These are phyloP conservation scores for Daldinia eschscholtzii DNA, from an alignment of 2,329 filamentous ascomycete genomes.

Conservation along the genomic window DNA sequence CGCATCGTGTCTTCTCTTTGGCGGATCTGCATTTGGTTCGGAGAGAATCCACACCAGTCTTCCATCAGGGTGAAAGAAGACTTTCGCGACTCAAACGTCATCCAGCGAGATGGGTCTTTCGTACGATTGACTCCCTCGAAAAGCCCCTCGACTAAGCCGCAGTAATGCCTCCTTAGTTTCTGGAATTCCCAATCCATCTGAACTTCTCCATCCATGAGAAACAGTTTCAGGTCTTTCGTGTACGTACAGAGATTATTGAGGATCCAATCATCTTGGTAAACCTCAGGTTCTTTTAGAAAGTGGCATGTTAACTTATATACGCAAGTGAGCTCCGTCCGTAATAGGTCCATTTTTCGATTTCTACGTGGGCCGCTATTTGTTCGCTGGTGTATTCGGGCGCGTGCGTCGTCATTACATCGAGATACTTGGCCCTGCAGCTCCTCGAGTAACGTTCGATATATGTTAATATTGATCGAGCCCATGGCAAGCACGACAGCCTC, in stretches of 20 bases:
- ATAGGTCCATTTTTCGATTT: constrained; percentile 84
- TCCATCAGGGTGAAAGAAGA: constrained; percentile 98
- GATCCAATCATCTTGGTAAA: constrained; percentile 91
- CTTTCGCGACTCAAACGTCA: constrained; percentile 96
- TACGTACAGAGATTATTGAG: constrained; percentile 89
- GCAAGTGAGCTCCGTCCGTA: constrained; percentile 95
- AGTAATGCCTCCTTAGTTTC: constrained; percentile 91
- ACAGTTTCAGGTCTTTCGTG: constrained; percentile 91
- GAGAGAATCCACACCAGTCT: constrained; percentile 98
- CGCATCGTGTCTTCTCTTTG: constrained; percentile 89
- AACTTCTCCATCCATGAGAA: constrained; percentile 93
- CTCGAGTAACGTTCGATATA: constrained; percentile 91
- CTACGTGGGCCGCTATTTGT: constrained; percentile 84
- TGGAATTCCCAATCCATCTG: constrained; percentile 97
- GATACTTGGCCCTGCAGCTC: constrained; percentile 88
- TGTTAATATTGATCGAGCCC: constrained; percentile 93
- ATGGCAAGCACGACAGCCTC: constrained; percentile 92
- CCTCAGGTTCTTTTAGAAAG: constrained; percentile 82
- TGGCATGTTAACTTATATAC: constrained; percentile 95
- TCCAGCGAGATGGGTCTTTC: constrained; percentile 89
- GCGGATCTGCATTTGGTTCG: constrained; percentile 85
- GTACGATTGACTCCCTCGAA: constrained; percentile 92
- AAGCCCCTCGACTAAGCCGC: constrained; percentile 90
- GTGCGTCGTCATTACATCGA: constrained; percentile 89
- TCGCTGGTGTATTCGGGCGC: constrained; percentile 86